phyloP scores from a whole-genome alignment of 2,329 filamentous ascomycete genomes.

The Talaromyces sp. region DNA sequence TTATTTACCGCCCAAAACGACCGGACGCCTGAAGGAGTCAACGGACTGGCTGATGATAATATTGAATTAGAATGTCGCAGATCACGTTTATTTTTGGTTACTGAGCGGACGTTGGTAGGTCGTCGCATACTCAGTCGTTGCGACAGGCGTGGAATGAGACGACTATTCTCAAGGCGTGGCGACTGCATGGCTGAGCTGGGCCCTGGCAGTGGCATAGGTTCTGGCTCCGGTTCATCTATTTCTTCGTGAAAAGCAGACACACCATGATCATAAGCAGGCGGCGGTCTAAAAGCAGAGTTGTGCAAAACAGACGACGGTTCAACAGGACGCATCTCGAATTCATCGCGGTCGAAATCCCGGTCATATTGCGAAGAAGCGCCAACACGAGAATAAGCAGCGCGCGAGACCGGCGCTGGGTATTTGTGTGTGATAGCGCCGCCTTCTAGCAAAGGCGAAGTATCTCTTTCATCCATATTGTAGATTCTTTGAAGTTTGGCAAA shows the following conservation, averaged over 20 bases:
- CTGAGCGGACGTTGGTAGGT: neutral
- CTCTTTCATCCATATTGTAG: neutral
- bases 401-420: neutral
- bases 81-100: neutral
- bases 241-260: neutral
- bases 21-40: constrained; percentile 9
- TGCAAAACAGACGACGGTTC: constrained; percentile 12
- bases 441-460: constrained; percentile 14
- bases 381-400: neutral
- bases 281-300: constrained; percentile 4
- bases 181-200: neutral
- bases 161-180: constrained; percentile 12
- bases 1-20: constrained; percentile 3
- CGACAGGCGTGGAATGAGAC: constrained; percentile 12
- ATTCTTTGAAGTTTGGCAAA: neutral
- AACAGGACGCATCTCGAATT: neutral
- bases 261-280: neutral
- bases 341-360: neutral
- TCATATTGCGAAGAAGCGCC: neutral
- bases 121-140: constrained; percentile 15
- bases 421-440: neutral
- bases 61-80: constrained; percentile 6
- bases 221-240: neutral
- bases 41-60: constrained; percentile 12
- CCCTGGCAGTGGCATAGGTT: neutral